Conservation (phyloP, 2,329 filamentous ascomycete genomes). For the Didymella keratinophila region DNA sequence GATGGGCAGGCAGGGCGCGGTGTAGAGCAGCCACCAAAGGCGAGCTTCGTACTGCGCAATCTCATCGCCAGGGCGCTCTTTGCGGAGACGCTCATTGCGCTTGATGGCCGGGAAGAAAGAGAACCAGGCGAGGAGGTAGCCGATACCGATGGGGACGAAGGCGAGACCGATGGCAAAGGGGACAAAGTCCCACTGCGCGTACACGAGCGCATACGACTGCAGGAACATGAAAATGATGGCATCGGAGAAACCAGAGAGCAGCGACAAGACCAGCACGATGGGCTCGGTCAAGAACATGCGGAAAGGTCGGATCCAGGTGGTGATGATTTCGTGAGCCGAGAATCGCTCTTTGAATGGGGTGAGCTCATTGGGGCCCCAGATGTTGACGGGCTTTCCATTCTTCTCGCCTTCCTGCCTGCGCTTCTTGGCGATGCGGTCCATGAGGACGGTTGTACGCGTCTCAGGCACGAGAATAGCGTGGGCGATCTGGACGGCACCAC, state of each 20-base stretch:
- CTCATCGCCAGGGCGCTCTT: constrained; percentile 40
- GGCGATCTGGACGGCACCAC: constrained; percentile 71
- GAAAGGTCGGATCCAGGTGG: constrained; percentile 68
- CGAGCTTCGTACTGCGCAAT: constrained; percentile 58
- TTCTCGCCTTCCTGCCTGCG: constrained; percentile 70
- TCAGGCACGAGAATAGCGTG: constrained; percentile 78
- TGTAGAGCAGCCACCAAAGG: constrained; percentile 70
- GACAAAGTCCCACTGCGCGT: constrained; percentile 71
- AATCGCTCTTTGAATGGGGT: constrained; percentile 48
- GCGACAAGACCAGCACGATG: constrained; percentile 74
- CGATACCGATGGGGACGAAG: constrained; percentile 66
- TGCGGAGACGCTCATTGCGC: constrained; percentile 47
- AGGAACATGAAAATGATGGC: constrained; percentile 83
- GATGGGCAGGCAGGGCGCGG: constrained; percentile 69
- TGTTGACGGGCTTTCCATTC: constrained; percentile 64
- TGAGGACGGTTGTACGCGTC: constrained; percentile 77
- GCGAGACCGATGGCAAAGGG: constrained; percentile 66
- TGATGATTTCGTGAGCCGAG: constrained; percentile 50
- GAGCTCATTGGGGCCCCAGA: constrained; percentile 80
- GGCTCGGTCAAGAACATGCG: constrained; percentile 79
- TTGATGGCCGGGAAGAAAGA: constrained; percentile 64
- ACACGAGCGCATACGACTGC: constrained; percentile 73
- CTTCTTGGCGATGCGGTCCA: constrained; percentile 80
- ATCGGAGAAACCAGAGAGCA: constrained; percentile 78
- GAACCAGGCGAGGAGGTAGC: constrained; percentile 71